Base-by-base conservation (phyloP, 257 asterid genomes). In the Primulina huaijiensis region DNA sequence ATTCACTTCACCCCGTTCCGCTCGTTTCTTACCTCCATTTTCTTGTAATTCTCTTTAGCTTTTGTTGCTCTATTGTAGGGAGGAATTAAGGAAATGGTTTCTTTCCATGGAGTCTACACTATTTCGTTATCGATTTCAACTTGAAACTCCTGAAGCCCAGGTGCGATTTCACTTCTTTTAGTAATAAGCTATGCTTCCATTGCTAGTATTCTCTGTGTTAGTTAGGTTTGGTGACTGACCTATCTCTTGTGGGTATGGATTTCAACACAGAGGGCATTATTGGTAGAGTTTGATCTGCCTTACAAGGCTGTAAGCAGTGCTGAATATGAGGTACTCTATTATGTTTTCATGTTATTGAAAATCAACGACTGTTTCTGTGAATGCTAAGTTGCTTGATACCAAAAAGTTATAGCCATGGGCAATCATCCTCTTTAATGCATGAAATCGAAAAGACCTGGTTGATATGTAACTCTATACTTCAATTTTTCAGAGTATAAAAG, bases 11-110 rank as follows among this genome's bases (percentile, higher is more conserved):
- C 62, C 53, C 29, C 8, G 35, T 46, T 67, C 31, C 30, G 23
- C 7, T 67, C 43, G 58, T 58, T 62, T 63, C 60, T 27, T 34
- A 52, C 43, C 30, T 37, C 62, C 64, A 12, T 64, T 67, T 57
- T 46, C 31, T 34, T n/a, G 61, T 58, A 29, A 21, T 50, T 60
- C 3, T 65, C 58, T 65, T 14, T 52, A 65, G 53, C 34, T 72
- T 68, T 70, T 11, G 55, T 62, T 46, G 58, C 68, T 78, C 7
- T 68, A 74, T 76, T 46, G 63, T 58, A 93, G 98, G 77, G 99
- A 90, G 82, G 96, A 90, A 71, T 79, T 90, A 75, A 78, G 97
- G 78, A 90, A 75, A 80, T 90, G 97, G 97, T 93, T 90, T 84
- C 95, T 93, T 74, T 90, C 96, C 27, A 83, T 84, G 82, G 96